Conservation (phyloP, 129 eudicot genomes). For the Centaurea solstitialis region DNA sequence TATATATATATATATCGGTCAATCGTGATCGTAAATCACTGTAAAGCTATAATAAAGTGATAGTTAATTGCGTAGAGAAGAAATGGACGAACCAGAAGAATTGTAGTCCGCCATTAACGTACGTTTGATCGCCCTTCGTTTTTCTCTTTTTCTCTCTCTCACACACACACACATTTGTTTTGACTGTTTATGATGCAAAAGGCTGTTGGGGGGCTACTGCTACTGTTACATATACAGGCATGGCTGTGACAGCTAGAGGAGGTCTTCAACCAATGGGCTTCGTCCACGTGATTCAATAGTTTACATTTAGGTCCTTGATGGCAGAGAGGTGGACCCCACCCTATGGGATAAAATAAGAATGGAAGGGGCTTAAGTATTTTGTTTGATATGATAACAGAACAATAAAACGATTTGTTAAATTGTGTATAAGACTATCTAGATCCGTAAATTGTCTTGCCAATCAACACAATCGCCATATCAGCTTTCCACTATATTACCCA, state of each 20-base stretch:
- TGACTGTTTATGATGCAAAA: background rate
- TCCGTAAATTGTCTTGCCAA: too few species aligned
- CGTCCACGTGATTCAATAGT: background rate
- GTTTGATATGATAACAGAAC: too few species aligned
- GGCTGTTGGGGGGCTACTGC: background rate
- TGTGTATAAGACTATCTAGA: too few species aligned
- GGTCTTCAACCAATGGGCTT: background rate
- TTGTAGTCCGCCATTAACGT: background rate
- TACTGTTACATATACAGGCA: background rate
- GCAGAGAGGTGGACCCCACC: background rate
- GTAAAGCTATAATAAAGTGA: background rate
- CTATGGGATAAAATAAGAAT: background rate
- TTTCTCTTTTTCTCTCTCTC: background rate
- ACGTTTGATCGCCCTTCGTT: background rate
- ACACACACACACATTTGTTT: background rate
- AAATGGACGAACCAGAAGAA: conserved; percentile 2
- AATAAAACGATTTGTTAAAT: too few species aligned
- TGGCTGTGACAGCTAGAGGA: background rate
- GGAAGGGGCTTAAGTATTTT: too few species aligned
- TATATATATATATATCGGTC: background rate
- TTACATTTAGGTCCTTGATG: background rate
- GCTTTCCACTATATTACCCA: too few species aligned
- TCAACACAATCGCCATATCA: too few species aligned
- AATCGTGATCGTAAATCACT: background rate
- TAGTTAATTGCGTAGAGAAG: background rate